Percentiles rank a stretch among this genome's conserved stretches.
These are phyloP conservation scores for Pseudocercospora cruenta DNA, from an alignment of 2,329 filamentous ascomycete species.

Conservation along the genomic window DNA sequence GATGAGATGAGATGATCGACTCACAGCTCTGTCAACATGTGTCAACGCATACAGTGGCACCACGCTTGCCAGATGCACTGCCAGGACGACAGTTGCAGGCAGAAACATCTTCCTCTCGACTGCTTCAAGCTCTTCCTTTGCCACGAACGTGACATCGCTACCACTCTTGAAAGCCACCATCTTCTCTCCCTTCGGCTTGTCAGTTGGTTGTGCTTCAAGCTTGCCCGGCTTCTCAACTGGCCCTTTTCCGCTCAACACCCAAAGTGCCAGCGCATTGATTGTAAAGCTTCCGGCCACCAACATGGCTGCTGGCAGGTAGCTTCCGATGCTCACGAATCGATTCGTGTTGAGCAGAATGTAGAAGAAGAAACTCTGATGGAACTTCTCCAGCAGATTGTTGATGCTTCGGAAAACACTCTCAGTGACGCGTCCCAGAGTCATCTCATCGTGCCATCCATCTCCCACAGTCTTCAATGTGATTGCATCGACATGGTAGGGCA, in stretches of 20 bases:
- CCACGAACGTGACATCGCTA: conserved; percentile 43
- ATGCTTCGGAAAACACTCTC: conserved; percentile 91
- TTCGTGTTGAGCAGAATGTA: conserved; percentile 91
- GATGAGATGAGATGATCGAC: conserved; percentile 34
- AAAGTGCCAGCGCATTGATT: conserved; percentile 91
- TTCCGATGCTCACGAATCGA: conserved; percentile 96
- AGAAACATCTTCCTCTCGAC: conserved; percentile 70
- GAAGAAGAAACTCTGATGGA: conserved; percentile 99
- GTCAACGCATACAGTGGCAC: conserved; percentile 88
- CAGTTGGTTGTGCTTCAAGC: conserved; percentile 30
- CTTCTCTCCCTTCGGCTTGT: conserved; percentile 40
- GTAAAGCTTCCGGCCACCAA: conserved; percentile 91
- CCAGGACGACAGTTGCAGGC: conserved; percentile 72
- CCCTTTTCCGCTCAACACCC: conserved; percentile 76
- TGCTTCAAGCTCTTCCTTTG: conserved; percentile 42
- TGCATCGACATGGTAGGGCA: conserved; percentile 96
- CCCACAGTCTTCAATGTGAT: conserved; percentile 90
- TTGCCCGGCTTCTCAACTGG: conserved; percentile 38
- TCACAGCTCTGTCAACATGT: conserved; percentile 67
- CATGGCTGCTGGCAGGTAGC: conserved; percentile 98
- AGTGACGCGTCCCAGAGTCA: conserved; percentile 86
- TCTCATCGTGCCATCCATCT: conserved; percentile 95
- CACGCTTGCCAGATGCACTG: conserved; percentile 74
- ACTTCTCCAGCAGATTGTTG: conserved; percentile 94
- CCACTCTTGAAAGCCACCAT: conserved; percentile 44